Evolutionary conservation across 805 yeast genomes (phyloP), one percentile per base, ranked within the genome.

Genomic region (Ogataea neopini): DNA sequence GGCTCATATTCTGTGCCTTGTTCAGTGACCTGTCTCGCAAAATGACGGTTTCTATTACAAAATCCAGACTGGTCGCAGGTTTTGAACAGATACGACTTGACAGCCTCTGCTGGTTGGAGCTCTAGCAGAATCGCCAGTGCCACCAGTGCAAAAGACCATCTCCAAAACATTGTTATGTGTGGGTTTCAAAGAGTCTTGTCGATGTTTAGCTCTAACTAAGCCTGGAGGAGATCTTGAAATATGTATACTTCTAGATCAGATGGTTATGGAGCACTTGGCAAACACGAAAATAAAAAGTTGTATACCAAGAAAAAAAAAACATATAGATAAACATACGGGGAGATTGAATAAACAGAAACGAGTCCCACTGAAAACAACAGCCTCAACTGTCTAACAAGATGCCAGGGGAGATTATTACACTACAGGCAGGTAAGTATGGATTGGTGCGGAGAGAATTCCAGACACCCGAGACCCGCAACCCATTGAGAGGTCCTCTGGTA

Each of bases 61-160:
- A 91, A 90, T 6, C 96, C 96, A 14, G 89, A 78, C 58, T 86
- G 84, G 5, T 73, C 80, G 65, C 98, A 91, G 11, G 74, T 79
- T 61, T 88, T 87, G 72, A 89, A 86, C 45, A 88, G 66, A 52
- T 83, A 80, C 2, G 77, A 80, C 56, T 84, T 83, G 32, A 83
- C 89, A 1, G 76, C 78, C 9, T 35, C 28, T 9, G 53, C 23
- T n/a, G 55, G 54, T n/a, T 26, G 18, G 18, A 52, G 39, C 2
- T 20, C 33, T 8, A 43, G 10, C 15, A 52, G 26, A 22, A 48
- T 23, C 13, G 45, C 39, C 43, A 45, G 8, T 23, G 35, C 19
- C 18, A 45, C 10, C 23, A 51, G 38, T 14, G 42, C 10, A 22
- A 39, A 7, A 7, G 17, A n/a, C 33, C 41, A 40, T 40, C 53